A percentile compares a stretch with the other conserved stretches of the same genome.
These are phyloP conservation scores for Chalaropsis ovoidea DNA, from an alignment of 2,329 filamentous ascomycete genomes.

Conservation along the genomic window DNA sequence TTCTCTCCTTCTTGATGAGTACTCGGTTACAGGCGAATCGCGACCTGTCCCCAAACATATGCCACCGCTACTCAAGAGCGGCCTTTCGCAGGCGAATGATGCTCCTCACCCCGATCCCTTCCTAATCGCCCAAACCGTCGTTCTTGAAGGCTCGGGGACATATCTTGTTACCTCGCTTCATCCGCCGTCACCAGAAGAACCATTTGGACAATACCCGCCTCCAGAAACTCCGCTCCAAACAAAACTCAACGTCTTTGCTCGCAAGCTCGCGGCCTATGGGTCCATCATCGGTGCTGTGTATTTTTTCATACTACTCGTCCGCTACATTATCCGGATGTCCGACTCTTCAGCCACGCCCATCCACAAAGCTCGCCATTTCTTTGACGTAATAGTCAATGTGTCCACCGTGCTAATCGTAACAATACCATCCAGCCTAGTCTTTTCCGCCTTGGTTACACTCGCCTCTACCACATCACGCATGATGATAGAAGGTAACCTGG, in stretches of 20 bases:
- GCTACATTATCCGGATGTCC: constrained; percentile 33
- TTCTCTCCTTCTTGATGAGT: constrained; percentile 57
- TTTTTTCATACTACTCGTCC: constrained; percentile 37
- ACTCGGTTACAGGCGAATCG: constrained; percentile 66
- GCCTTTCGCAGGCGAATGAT: not conserved
- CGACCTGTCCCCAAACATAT: constrained; percentile 55
- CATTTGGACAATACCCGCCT: constrained; percentile 57
- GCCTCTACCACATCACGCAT: constrained; percentile 54
- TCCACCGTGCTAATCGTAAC: constrained; percentile 51
- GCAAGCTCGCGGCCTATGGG: constrained; percentile 52
- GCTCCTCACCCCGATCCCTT: constrained; percentile 55
- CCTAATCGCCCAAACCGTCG: constrained; percentile 68
- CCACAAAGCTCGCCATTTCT: constrained; percentile 46
- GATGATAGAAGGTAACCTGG: constrained; percentile 53
- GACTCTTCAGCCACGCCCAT: constrained; percentile 31
- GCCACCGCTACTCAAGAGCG: not conserved
- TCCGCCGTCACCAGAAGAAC: constrained; percentile 54
- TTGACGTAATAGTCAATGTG: constrained; percentile 33
- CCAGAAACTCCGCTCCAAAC: constrained; percentile 69
- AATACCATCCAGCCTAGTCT: constrained; percentile 50
- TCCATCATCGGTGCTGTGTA: constrained; percentile 36
- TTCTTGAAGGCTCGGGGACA: constrained; percentile 63
- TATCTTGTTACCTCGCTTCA: constrained; percentile 68
- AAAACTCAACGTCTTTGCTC: constrained; percentile 66
- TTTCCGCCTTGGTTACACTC: constrained; percentile 52